Evolutionary conservation across 352 stramenopile genomes (phyloP), one percentile per base, ranked within the genome.

Genomic region (Phytophthora tubulina): DNA sequence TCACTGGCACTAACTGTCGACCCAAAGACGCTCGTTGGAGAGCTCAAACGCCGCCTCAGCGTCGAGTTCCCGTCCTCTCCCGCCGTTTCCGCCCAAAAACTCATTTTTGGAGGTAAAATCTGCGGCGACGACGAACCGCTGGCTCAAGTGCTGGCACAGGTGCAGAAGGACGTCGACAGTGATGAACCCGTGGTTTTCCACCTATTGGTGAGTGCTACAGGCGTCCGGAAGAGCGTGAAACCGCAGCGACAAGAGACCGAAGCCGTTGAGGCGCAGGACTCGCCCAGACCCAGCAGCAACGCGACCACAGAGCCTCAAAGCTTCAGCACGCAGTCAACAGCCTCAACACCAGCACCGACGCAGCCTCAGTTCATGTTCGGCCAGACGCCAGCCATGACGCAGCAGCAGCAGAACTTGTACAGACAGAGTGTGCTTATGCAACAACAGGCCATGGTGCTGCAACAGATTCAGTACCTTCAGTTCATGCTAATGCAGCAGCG

Each of bases 71-170:
- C 85, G 2, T 75, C 70, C 1, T 32, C 73, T 7, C 87, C 89
- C 11, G 30, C 71, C 31, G 74, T 86, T 0, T 71, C 77, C 48
- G 68, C 85, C 51, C 89, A 96, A 73, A 93, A 94, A 49, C 81
- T 96, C 64, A 96, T 96, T 49, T 96, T 96, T 38, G 89, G 87
- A 38, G 89, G 89, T 73, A 95, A 96, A 78, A 91, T 96, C 66
- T 96, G 89, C 76, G 67, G 75, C 32, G 86, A 96, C 64, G 63
- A 72, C 17, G 73, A 91, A 55, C 65, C 67, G 52, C 76, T 96
- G 32, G 65, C 63, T 11, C 75, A 73, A 30, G 63, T 92, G 41
- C 70, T 92, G 39, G 62, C 66, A 35, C 68, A 82, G 55, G 74
- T 84, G 51, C 79, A 90, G 60, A 75, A 77, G 13, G 76, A 85